Evolutionary conservation across 352 stramenopile species (phyloP).

Genomic region (Phytophthora aleatoria): DNA sequence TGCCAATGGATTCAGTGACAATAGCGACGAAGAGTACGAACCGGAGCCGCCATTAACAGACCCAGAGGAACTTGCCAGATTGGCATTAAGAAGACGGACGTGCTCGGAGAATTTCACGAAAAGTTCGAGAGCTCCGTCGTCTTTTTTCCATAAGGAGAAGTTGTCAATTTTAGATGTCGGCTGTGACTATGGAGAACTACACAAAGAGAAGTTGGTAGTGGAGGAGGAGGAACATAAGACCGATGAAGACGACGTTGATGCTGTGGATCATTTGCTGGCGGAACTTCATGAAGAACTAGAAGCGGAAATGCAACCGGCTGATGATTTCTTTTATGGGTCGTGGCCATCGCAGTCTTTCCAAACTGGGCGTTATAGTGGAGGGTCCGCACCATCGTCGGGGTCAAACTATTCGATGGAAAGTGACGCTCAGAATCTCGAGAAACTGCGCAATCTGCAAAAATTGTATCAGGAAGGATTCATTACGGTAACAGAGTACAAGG

Average conservation of each 20-base stretch:
- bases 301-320: conserved; percentile 3
- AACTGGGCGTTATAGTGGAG: conserved; percentile 1
- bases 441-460: conserved; percentile 73
- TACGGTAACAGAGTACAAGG: conserved; percentile 81
- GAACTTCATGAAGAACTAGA: conserved; percentile 25
- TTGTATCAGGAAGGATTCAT: conserved; percentile 83
- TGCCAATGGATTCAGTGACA: conserved; percentile 20
- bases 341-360: conserved; percentile 14
- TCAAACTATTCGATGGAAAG: conserved; percentile 31
- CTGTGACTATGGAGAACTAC: conserved; percentile 12
- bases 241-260: conserved; percentile 24
- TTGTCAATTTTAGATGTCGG: conserved; percentile 16
- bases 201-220: conserved; percentile 3
- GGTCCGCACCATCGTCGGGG: not conserved
- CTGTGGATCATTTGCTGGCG: conserved; percentile 16
- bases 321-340: conserved; percentile 29
- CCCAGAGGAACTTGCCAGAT: conserved; percentile 17
- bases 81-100: conserved; percentile 30
- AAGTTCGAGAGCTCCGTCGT: conserved; percentile 27
- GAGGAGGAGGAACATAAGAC: conserved; percentile 38
- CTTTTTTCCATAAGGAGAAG: conserved; percentile 28
- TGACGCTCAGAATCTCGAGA: conserved; percentile 57
- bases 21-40: conserved; percentile 25
- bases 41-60: conserved; percentile 32
- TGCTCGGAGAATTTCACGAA: conserved; percentile 49